A percentile compares a stretch with the other conserved stretches of the same genome.
phyloP scores from a whole-genome alignment of 2,329 filamentous ascomycete genomes.

The Fusarium phyllophilum region DNA sequence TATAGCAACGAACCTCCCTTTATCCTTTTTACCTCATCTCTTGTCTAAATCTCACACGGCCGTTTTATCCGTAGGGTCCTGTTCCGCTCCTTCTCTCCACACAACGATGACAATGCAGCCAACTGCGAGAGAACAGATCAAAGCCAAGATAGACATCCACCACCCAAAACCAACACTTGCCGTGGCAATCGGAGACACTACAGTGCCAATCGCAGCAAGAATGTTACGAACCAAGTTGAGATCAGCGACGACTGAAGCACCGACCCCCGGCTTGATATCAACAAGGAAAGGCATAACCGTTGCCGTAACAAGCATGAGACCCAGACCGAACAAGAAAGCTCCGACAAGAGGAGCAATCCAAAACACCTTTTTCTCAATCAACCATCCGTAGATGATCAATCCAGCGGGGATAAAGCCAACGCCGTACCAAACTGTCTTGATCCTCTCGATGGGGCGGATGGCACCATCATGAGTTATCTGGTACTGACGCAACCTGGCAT shows the following conservation, averaged over 20 bases:
- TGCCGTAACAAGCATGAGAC: not conserved
- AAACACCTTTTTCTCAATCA: not conserved
- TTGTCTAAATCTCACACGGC: not conserved
- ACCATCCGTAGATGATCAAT: not conserved
- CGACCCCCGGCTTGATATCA: not conserved
- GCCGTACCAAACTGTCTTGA: constrained; percentile 1
- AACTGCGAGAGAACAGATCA: not conserved
- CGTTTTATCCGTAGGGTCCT: rapidly evolving
- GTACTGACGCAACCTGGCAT: not conserved
- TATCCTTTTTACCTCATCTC: too few relatives aligned
- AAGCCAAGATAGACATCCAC: not conserved
- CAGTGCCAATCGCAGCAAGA: not conserved
- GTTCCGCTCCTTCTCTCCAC: not conserved
- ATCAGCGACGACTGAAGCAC: constrained; percentile 1
- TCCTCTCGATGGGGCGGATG: not conserved
- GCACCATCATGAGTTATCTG: not conserved
- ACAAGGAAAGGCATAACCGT: constrained; percentile 2
- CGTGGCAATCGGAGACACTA: not conserved
- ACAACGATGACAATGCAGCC: not conserved
- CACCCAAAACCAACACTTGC: not conserved
- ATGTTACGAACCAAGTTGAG: not conserved
- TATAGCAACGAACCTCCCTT: too few relatives aligned
- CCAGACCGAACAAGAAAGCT: not conserved
- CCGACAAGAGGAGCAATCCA: not conserved
- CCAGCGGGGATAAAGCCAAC: not conserved